Percentiles rank a stretch among this genome's conserved stretches.
phyloP scores from a whole-genome alignment of 2,329 filamentous ascomycete genomes.

The Sphaerostilbella broomeana region DNA sequence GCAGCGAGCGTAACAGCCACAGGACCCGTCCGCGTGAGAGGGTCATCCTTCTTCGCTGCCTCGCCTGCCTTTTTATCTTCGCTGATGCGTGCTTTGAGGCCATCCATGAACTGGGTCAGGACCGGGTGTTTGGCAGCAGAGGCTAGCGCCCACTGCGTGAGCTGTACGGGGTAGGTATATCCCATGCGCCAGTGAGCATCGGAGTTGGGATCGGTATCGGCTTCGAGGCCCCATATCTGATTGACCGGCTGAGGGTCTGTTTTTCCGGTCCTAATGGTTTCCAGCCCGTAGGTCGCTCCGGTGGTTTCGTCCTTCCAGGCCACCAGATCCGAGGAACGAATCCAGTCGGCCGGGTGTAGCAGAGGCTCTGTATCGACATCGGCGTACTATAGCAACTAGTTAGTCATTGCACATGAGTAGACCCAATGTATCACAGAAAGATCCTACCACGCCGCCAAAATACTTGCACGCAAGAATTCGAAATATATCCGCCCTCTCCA shows the following conservation, averaged over 20 bases:
- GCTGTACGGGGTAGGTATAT: constrained; percentile 20
- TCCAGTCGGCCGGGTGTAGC: constrained; percentile 18
- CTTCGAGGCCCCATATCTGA: constrained; percentile 20
- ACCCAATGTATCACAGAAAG: neutral
- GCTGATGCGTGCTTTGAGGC: constrained; percentile 7
- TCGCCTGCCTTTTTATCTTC: constrained; percentile 2
- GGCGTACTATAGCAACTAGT: constrained; percentile 17
- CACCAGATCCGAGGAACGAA: constrained; percentile 16
- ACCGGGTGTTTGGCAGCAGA: constrained; percentile 18
- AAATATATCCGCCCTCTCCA: constrained; percentile 21
- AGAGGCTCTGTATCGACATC: constrained; percentile 22
- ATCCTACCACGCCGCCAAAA: constrained; percentile 21
- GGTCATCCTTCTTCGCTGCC: constrained; percentile 13
- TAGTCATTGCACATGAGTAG: neutral
- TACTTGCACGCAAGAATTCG: constrained; percentile 18
- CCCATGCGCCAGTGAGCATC: constrained; percentile 22
- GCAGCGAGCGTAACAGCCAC: constrained; percentile 19
- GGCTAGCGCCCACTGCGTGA: constrained; percentile 22
- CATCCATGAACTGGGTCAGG: constrained; percentile 18
- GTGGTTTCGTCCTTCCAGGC: constrained; percentile 18
- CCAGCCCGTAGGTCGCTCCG: constrained; percentile 13
- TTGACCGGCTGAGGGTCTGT: constrained; percentile 15
- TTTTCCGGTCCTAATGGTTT: neutral
- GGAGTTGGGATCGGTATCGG: constrained; percentile 18
- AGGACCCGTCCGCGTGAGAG: constrained; percentile 20